Percentiles rank a stretch among this genome's conserved stretches.
phyloP scores from a whole-genome alignment of 768 basidiomycete species.

The Lepiota subincarnata region DNA sequence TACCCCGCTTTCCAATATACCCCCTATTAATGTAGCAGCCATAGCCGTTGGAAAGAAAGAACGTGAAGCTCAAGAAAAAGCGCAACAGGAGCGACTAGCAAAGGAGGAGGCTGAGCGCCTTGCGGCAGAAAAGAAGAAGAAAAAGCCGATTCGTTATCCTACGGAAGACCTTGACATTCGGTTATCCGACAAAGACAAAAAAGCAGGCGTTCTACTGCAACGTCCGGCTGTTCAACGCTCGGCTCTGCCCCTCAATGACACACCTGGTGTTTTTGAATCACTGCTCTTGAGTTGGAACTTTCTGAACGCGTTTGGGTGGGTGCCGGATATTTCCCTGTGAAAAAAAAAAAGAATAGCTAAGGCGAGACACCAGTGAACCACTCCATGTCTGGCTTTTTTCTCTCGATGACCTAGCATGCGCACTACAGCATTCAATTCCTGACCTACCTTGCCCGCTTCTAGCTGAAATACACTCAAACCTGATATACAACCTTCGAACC shows the following conservation, averaged over 20 bases:
- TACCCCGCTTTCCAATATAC: slow-evolving; percentile 8
- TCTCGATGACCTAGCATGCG: slow-evolving; percentile 88
- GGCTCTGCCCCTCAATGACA: slow-evolving; percentile 66
- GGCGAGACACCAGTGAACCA: slow-evolving; percentile 58
- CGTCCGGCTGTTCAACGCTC: slow-evolving; percentile 62
- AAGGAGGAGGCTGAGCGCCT: slow-evolving; percentile 71
- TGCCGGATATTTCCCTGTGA: slow-evolving; percentile 11
- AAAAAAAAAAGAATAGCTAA: no score
- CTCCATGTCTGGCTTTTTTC: slow-evolving; percentile 85
- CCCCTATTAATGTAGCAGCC: slow-evolving; percentile 18
- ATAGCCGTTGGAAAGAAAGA: slow-evolving; percentile 58
- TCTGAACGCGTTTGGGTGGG: slow-evolving; percentile 88
- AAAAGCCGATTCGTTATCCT: slow-evolving; percentile 87
- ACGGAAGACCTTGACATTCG: slow-evolving; percentile 88
- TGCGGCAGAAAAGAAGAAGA: slow-evolving; percentile 80
- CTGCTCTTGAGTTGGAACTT: slow-evolving; percentile 96
- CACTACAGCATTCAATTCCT: slow-evolving; percentile 67
- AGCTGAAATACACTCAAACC: slow-evolving; percentile 82
- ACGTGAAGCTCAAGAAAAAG: slow-evolving; percentile 65
- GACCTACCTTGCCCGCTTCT: slow-evolving; percentile 76
- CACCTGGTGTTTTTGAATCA: slow-evolving; percentile 65
- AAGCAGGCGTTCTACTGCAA: slow-evolving; percentile 64
- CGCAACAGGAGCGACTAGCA: slow-evolving; percentile 56
- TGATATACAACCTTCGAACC: slow-evolving; percentile 89
- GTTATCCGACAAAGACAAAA: slow-evolving; percentile 77